Evolutionary conservation across 2,329 filamentous ascomycete genomes (phyloP), one percentile per base, ranked within the genome.

Genomic region (Neonectria coccinea): DNA sequence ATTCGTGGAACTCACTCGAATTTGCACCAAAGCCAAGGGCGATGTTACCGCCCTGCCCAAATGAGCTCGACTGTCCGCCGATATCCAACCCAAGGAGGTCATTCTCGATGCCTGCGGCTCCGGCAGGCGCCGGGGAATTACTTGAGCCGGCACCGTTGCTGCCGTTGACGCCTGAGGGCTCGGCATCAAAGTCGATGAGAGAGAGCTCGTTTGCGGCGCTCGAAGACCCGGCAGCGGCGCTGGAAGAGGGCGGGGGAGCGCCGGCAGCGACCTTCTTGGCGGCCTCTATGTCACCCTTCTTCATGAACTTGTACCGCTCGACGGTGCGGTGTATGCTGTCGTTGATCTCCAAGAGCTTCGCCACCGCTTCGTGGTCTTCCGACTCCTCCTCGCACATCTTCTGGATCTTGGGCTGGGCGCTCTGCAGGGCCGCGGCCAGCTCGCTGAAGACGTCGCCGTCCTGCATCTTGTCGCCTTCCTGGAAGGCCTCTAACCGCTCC

Each of bases 351-450:
- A 99, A 86, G 11, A 99, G 85, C 80, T 97, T 97, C 47, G 94
- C 92, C 6, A 99, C 96, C 5, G 96, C 96, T 81, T 97, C 96
- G 66, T 94, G 90, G 75, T 99, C 96, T 66, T 98, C 95, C 11
- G 94, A 97, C 76, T 99, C 96, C 79, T 99, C 96, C 79, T 98
- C 95, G 75, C 95, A 98, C 95, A 99, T 99, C 81, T 93, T 97
- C 78, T 98, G 95, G 69, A 99, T 98, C 83, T 99, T 99, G 9
- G 96, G 96, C 74, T 99, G 96, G 2, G 96, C 96, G 75, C 92
- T 97, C 78, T 93, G 92, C 50, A 99, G 85, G 10, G 96, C 90
- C 68, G 92, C 91, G 5, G 94, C 94, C 58, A 99, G 86, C 83
- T 99, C 96, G 84, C 94, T 87, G 70, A 89, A 91, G 20, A 91